Conservation (phyloP, 163 green algal species). For the Trebouxia gelatinosa region DNA sequence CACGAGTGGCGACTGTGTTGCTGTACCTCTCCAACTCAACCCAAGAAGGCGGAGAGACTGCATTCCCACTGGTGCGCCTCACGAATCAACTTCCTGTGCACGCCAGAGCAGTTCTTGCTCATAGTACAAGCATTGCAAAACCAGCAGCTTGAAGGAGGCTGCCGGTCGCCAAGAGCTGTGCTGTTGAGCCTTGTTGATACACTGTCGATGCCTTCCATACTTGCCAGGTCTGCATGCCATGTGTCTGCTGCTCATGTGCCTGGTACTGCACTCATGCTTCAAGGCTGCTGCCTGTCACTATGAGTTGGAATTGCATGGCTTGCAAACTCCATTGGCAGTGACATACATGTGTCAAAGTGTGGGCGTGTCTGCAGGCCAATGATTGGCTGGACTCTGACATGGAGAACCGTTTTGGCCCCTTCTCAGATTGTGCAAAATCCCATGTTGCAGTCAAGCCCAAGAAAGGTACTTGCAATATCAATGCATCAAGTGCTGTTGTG, state of each 20-base stretch:
- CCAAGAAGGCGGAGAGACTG: constrained; percentile 74
- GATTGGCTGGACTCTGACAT: constrained; percentile 57
- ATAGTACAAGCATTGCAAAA: too few relatives aligned
- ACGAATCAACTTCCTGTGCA: too few relatives aligned
- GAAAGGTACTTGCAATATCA: too few relatives aligned
- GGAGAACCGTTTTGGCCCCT: constrained; percentile 42
- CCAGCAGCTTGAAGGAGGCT: too few relatives aligned
- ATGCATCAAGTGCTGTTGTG: too few relatives aligned
- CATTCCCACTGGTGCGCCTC: constrained; percentile 61
- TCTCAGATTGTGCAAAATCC: constrained; percentile 61
- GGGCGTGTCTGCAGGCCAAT: constrained; percentile 32
- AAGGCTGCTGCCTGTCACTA: background rate
- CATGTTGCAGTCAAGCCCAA: constrained; percentile 67
- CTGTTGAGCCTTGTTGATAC: background rate
- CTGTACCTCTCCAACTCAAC: constrained; percentile 52
- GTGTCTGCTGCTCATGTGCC: background rate
- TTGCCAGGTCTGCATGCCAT: background rate
- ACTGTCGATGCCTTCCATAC: background rate
- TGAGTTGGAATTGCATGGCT: background rate
- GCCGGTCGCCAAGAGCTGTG: too few relatives aligned
- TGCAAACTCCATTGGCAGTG: background rate
- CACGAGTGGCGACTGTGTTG: constrained; percentile 68
- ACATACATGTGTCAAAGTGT: background rate
- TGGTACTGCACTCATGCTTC: background rate
- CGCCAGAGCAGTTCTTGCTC: too few relatives aligned